Evolutionary conservation across 768 basidiomycete genomes (phyloP), one percentile per base, ranked within the genome.

Genomic region (Scleroderma bovista): DNA sequence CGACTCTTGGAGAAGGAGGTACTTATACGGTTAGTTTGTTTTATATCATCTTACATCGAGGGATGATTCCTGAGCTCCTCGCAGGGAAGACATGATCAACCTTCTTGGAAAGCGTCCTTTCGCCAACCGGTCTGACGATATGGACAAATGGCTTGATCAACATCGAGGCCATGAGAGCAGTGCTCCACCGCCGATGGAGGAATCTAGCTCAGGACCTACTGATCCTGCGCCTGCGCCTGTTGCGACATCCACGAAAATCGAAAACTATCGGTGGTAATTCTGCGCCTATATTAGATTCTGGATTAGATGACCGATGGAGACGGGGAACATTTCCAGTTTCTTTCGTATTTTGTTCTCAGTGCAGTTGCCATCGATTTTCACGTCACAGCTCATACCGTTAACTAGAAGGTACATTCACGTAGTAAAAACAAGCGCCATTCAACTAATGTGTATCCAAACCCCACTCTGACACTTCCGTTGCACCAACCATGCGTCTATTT

Each of bases 61-160:
- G 32, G 26, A 23, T 54, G 20, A 44, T 50, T 51, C n/a, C 16
- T 33, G 44, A 45, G 3, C 17, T 10, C 17, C 22, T 40, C 3
- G 45, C 58, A 91, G 90, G 45, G 88, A 90, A 77, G 88, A 92
- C 61, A 93, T 93, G 90, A 87, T 89, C 53, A 61, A 74, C 36
- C 75, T 92, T 16, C 77, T 93, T 36, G 90, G 91, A 44, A 87
- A 86, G 62, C 81, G 90, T 45, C 89, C 90, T 22, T 93, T 93
- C 59, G 69, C 63, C n/a, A 81, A 80, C 55, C 78, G 80, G 51
- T 73, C 80, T 22, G 93, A 95, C 63, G 92, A 95, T 57, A 96
- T 97, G 94, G 93, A 96, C 72, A 89, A 87, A 64, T 95, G 93
- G 88, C 77, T 95, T n/a, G 92, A 95, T 60, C 80, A 86, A 62